These are phyloP conservation scores for Kodamaea alishanica DNA, from an alignment of 1,139 yeast species.

Conservation along the genomic window DNA sequence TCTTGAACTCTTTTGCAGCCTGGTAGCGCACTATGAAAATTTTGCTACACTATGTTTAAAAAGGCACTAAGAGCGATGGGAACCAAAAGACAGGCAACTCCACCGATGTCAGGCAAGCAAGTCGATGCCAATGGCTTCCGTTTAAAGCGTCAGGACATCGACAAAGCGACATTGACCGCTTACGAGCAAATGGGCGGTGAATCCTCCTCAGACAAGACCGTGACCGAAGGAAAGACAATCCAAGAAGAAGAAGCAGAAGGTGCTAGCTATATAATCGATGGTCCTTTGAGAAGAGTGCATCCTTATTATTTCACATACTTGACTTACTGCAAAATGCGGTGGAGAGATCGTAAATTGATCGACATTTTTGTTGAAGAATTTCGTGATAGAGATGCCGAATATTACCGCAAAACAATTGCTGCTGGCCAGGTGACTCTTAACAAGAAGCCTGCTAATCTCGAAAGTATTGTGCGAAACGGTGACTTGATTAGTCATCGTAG, in stretches of 20 bases:
- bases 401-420: slow-evolving; percentile 65
- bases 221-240: slow-evolving; percentile 41
- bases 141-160: slow-evolving; percentile 43
- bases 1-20: no score
- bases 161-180: slow-evolving; percentile 39
- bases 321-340: slow-evolving; percentile 86
- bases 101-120: slow-evolving; percentile 19
- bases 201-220: slow-evolving; percentile 20
- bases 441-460: slow-evolving; percentile 57
- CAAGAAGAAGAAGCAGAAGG: slow-evolving; percentile 54
- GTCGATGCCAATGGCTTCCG: slow-evolving; percentile 51
- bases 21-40: no score
- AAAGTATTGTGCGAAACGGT: slow-evolving; percentile 72
- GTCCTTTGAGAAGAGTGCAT: slow-evolving; percentile 63
- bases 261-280: slow-evolving; percentile 51
- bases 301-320: slow-evolving; percentile 88
- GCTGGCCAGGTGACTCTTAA: slow-evolving; percentile 74
- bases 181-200: slow-evolving; percentile 41
- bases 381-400: slow-evolving; percentile 69
- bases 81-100: slow-evolving; percentile 24
- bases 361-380: slow-evolving; percentile 85
- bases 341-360: slow-evolving; percentile 77
- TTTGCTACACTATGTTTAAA: no score
- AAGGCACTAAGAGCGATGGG: background rate
- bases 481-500: slow-evolving; percentile 79